These are phyloP conservation scores for Cladosporium sp. DNA, from an alignment of 2,329 filamentous ascomycete genomes.

Conservation along the genomic window DNA sequence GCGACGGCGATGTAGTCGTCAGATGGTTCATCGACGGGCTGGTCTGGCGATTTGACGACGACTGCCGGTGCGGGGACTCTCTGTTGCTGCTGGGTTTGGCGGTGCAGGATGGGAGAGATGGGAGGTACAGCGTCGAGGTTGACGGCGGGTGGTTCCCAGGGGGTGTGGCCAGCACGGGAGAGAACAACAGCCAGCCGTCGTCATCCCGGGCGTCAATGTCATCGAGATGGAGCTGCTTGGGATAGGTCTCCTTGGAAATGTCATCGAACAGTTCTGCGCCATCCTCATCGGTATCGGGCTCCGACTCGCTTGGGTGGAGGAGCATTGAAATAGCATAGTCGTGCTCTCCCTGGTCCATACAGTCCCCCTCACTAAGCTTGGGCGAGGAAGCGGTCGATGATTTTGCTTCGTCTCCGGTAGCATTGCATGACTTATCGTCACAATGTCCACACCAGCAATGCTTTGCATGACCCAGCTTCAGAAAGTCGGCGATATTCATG, in stretches of 20 bases:
- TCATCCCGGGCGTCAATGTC: not conserved
- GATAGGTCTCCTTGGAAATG: not conserved
- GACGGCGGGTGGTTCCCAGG: not conserved
- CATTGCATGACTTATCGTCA: not conserved
- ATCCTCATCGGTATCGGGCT: not conserved
- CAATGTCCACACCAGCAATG: conserved; percentile 25
- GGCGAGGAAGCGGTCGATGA: not conserved
- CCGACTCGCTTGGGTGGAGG: not conserved
- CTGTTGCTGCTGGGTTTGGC: not conserved
- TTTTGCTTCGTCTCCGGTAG: not conserved
- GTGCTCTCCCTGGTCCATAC: not conserved
- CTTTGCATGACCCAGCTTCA: conserved; percentile 27
- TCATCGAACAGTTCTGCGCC: not conserved
- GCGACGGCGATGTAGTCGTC: not conserved
- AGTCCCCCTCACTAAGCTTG: not conserved
- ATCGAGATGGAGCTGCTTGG: not conserved
- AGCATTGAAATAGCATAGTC: not conserved
- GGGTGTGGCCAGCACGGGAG: not conserved
- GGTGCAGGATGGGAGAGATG: conserved; percentile 9
- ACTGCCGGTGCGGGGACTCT: not conserved
- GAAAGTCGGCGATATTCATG: conserved; percentile 25
- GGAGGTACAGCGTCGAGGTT: not conserved
- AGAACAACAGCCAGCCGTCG: not conserved
- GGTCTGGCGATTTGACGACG: not conserved
- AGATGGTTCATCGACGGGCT: not conserved